Conservation (phyloP, 1,284 basidiomycete genomes). For the Cystobasidium slooffiae region DNA sequence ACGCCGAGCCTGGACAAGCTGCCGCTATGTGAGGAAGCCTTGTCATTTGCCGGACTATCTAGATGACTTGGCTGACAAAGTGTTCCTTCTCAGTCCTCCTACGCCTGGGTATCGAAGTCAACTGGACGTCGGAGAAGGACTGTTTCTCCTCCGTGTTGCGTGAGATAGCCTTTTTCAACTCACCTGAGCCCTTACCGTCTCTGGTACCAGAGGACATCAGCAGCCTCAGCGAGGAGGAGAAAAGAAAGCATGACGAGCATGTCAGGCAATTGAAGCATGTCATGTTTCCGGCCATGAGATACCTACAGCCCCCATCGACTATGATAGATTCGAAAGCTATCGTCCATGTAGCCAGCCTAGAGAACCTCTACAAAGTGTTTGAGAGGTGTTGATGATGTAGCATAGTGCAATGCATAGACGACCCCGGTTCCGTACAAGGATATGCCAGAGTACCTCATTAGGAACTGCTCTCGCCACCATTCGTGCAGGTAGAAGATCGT, state of each 20-base stretch:
- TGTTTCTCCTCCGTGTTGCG: conserved; percentile 86
- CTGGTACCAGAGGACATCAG: conserved; percentile 33
- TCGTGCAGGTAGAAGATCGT: not conserved
- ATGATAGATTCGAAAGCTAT: conserved; percentile 60
- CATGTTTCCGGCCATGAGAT: conserved; percentile 78
- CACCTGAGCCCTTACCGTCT: conserved; percentile 63
- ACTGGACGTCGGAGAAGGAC: conserved; percentile 81
- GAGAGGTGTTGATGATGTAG: conserved; percentile 43
- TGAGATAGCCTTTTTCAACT: conserved; percentile 89
- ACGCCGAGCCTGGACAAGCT: conserved; percentile 83
- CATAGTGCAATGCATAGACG: conserved; percentile 12
- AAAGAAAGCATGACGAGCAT: conserved; percentile 33
- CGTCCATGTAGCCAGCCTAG: conserved; percentile 42
- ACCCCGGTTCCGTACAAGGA: not conserved
- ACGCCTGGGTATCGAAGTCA: conserved; percentile 65
- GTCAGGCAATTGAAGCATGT: conserved; percentile 85
- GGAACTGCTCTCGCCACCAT: not conserved
- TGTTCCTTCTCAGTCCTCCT: conserved; percentile 53
- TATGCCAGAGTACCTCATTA: not conserved
- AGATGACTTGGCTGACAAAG: conserved; percentile 56
- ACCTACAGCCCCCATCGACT: conserved; percentile 70
- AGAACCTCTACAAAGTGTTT: conserved; percentile 47
- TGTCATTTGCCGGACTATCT: not conserved
- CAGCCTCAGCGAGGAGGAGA: conserved; percentile 24
- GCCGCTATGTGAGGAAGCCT: conserved; percentile 64